phyloP scores from a whole-genome alignment of 129 eudicot species.

The Pseudognaphalium luteoalbum region DNA sequence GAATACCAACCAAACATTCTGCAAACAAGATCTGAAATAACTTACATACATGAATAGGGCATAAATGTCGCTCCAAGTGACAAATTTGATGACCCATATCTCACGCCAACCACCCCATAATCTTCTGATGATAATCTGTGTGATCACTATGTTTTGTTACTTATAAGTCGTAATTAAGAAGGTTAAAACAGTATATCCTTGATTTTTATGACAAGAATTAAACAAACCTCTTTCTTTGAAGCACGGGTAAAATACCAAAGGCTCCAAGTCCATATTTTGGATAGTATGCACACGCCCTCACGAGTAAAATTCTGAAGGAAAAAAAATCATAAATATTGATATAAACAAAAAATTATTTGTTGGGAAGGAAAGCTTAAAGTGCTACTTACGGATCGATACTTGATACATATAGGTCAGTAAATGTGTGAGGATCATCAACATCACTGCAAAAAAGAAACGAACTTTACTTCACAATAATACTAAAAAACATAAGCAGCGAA shows the following conservation, averaged over 20 bases:
- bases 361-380: not conserved
- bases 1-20: conserved; percentile 1
- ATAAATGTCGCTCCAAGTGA: conserved; percentile 72
- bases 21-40: not conserved
- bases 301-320: conserved; percentile 54
- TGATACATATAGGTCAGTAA: conserved; percentile 66
- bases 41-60: conserved; percentile 56
- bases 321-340: not conserved
- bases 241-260: conserved; percentile 67
- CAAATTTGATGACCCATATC: conserved; percentile 78
- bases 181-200: conserved; percentile 2
- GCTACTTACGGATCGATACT: conserved; percentile 66
- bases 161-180: conserved; percentile 14
- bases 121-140: conserved; percentile 58
- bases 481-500: conserved; percentile 6
- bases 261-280: conserved; percentile 84
- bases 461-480: not conserved
- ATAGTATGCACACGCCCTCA: conserved; percentile 71
- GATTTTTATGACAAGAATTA: not conserved
- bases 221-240: conserved; percentile 58
- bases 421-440: conserved; percentile 79
- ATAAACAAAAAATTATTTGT: not conserved
- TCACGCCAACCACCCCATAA: conserved; percentile 71
- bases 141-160: conserved; percentile 18
- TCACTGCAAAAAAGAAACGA: conserved; percentile 43